Conservation (phyloP, 345 rosid genomes). For the Eucalyptus cloeziana region DNA sequence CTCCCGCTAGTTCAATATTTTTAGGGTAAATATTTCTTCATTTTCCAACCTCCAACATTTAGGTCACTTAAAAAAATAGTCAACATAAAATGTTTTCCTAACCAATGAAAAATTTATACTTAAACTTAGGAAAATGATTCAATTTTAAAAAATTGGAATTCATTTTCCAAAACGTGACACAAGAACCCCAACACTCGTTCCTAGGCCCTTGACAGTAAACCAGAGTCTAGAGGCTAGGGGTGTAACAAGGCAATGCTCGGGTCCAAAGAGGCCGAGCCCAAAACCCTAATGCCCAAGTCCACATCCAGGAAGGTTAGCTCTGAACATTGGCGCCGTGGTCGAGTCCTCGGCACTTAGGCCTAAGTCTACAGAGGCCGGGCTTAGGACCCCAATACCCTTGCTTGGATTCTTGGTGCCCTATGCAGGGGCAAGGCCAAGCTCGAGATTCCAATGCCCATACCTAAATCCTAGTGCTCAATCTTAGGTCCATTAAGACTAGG, state of each 20-base stretch:
- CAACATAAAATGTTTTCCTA: neutral
- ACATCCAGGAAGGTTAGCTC: neutral
- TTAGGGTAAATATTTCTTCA: neutral
- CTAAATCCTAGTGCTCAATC: rapidly evolving
- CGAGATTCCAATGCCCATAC: neutral
- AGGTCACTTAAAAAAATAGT: neutral
- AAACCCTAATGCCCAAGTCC: rapidly evolving
- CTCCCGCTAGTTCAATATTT: neutral
- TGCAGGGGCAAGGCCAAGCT: rapidly evolving
- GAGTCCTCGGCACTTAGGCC: rapidly evolving
- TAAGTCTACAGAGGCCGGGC: neutral
- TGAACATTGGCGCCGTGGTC: rapidly evolving
- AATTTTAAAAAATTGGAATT: neutral
- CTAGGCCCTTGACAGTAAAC: neutral
- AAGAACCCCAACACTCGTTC: neutral
- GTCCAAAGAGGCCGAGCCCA: neutral
- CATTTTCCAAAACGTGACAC: neutral
- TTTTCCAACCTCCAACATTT: neutral
- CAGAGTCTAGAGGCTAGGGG: neutral
- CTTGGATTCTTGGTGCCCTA: no score
- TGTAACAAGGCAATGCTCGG: neutral
- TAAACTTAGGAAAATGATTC: neutral
- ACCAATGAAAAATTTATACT: neutral
- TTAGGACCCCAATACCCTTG: neutral
- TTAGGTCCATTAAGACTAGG: neutral